phyloP scores from a whole-genome alignment of 345 rosid genomes.

The Salix arbutifolia region DNA sequence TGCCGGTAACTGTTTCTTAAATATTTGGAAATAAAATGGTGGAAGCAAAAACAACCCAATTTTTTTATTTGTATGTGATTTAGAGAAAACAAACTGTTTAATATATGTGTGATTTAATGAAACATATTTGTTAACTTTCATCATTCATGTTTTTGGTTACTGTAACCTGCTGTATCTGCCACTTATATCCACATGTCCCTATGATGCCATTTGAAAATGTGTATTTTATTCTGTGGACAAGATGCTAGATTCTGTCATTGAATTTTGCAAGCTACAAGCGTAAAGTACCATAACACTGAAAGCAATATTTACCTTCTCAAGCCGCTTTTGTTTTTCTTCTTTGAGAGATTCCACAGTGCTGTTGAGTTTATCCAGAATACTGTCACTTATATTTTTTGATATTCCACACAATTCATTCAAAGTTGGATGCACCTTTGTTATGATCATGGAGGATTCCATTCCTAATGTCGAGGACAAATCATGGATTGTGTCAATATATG shows the following conservation, averaged over 20 bases:
- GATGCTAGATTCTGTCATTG: not conserved
- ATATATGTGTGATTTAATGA: not conserved
- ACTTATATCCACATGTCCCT: not conserved
- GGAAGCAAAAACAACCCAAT: constrained; percentile 8
- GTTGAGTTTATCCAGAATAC: constrained; percentile 69
- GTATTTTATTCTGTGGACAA: not conserved
- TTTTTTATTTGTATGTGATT: not conserved
- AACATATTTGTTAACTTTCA: constrained; percentile 2
- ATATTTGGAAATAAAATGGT: not conserved
- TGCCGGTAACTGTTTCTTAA: not conserved
- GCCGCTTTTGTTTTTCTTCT: constrained; percentile 71
- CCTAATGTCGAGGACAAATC: constrained; percentile 70
- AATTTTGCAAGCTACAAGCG: constrained; percentile 5
- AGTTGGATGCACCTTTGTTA: constrained; percentile 95
- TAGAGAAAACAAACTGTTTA: not conserved
- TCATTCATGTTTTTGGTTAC: not conserved
- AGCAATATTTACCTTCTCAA: constrained; percentile 66
- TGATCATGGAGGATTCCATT: constrained; percentile 90
- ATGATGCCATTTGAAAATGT: not conserved
- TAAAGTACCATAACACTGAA: constrained; percentile 4
- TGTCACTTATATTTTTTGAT: constrained; percentile 86
- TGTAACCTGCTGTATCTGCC: not conserved
- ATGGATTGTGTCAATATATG: constrained; percentile 52
- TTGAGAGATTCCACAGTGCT: constrained; percentile 74
- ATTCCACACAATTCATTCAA: constrained; percentile 84